phyloP scores from a whole-genome alignment of 2,329 filamentous ascomycete genomes.

The Trichoderma gracile region DNA sequence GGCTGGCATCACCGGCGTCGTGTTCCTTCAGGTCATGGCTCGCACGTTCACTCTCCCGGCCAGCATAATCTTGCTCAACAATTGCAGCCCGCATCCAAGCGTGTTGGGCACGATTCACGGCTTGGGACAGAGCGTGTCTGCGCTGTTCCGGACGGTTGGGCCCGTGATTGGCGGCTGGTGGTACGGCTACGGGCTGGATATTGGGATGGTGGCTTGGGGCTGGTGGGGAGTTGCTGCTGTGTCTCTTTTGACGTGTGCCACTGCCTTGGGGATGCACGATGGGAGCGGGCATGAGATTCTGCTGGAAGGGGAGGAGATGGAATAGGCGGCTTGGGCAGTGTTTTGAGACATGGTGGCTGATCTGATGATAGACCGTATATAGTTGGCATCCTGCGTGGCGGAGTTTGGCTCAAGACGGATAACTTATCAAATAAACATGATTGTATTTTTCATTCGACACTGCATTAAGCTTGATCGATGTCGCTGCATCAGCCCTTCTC shows the following conservation, averaged over 20 bases:
- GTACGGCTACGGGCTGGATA: conserved; percentile 49
- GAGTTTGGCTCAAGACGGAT: not conserved
- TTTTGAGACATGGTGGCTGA: not conserved
- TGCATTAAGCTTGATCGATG: not conserved
- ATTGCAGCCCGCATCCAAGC: conserved; percentile 59
- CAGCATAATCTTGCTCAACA: conserved; percentile 61
- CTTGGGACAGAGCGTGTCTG: conserved; percentile 53
- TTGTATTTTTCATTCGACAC: not conserved
- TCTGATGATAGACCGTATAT: no score
- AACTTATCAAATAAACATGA: not conserved
- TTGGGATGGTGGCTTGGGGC: conserved; percentile 47
- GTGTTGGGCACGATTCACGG: conserved; percentile 61
- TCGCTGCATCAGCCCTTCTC: not conserved
- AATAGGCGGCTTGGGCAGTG: not conserved
- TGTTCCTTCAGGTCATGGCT: conserved; percentile 69
- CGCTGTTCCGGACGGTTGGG: conserved; percentile 42
- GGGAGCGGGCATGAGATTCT: conserved; percentile 63
- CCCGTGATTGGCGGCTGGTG: conserved; percentile 53
- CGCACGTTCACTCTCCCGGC: conserved; percentile 67
- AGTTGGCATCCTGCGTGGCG: no score
- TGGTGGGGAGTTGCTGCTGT: conserved; percentile 54
- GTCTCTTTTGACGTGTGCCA: conserved; percentile 56
- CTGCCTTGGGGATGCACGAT: conserved; percentile 62
- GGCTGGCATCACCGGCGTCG: conserved; percentile 61
- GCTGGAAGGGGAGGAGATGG: conserved; percentile 44